Conservation (phyloP, 2,329 filamentous ascomycete genomes). For the Fusarium penzigii region DNA sequence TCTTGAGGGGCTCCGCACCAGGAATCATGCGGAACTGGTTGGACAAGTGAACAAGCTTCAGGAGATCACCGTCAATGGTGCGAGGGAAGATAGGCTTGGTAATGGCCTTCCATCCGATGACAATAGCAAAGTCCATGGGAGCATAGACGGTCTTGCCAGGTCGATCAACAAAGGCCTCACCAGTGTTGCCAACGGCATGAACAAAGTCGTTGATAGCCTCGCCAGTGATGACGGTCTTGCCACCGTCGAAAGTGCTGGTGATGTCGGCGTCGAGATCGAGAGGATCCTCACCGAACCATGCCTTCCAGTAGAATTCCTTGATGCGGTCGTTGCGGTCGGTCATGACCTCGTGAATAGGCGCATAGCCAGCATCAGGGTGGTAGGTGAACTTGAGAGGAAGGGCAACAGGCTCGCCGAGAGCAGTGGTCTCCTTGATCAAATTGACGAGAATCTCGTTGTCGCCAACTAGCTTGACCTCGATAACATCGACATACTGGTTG, state of each 20-base stretch:
- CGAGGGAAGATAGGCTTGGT: constrained; percentile 99
- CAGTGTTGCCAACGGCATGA: constrained; percentile 97
- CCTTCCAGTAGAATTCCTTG: constrained; percentile 98
- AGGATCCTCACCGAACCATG: constrained; percentile 90
- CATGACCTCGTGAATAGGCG: constrained; percentile 98
- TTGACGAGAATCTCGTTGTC: constrained; percentile 83
- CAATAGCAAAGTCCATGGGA: constrained; percentile 98
- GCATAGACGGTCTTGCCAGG: constrained; percentile 92
- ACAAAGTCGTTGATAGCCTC: constrained; percentile 98
- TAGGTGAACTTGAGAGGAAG: constrained; percentile 89
- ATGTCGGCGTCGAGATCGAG: constrained; percentile 84
- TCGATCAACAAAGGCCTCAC: constrained; percentile 94
- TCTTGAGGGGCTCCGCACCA: constrained; percentile 91
- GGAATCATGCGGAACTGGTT: constrained; percentile 99
- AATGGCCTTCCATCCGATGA: constrained; percentile 98
- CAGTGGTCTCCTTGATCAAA: constrained; percentile 91
- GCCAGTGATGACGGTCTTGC: constrained; percentile 80
- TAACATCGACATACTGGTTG: constrained; percentile 84
- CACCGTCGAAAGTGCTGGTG: constrained; percentile 87
- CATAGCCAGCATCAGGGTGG: constrained; percentile 92
- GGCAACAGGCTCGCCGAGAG: constrained; percentile 77
- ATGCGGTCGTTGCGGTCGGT: constrained; percentile 93
- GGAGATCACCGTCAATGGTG: constrained; percentile 90
- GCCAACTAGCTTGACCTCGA: constrained; percentile 76
- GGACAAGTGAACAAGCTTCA: constrained; percentile 95